A percentile compares a stretch with the other conserved stretches of the same genome.
phyloP scores from a whole-genome alignment of 1,139 yeast species.

The Hansenula sp. region DNA sequence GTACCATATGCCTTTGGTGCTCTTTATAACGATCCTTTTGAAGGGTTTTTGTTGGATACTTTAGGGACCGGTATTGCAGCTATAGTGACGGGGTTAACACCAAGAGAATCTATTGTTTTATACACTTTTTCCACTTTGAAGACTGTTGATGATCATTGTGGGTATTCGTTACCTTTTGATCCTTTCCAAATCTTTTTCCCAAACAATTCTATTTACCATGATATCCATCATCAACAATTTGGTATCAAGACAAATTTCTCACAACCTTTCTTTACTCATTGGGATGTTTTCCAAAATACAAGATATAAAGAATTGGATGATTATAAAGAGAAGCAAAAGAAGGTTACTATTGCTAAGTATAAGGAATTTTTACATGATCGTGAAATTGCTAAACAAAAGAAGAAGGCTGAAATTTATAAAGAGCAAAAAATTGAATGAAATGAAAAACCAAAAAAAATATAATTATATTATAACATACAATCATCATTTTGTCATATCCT shows the following conservation, averaged over 20 bases:
- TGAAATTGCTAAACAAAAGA: conserved; percentile 23
- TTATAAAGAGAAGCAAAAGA: conserved; percentile 52
- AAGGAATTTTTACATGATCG: conserved; percentile 54
- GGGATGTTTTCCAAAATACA: conserved; percentile 78
- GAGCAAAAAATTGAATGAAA: background rate
- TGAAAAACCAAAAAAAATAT: too few relatives aligned
- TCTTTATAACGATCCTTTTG: conserved; percentile 86
- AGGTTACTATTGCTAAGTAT: conserved; percentile 59
- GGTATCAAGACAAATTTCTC: conserved; percentile 91
- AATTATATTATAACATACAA: background rate
- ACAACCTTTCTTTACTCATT: conserved; percentile 94
- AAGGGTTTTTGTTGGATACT: conserved; percentile 90
- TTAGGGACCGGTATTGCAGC: conserved; percentile 86
- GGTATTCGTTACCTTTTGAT: conserved; percentile 88
- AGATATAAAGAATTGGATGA: conserved; percentile 65
- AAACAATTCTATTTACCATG: conserved; percentile 93
- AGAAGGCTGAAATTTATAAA: conserved; percentile 15
- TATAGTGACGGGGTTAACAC: conserved; percentile 55
- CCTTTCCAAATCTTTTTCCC: conserved; percentile 88
- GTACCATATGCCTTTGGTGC: conserved; percentile 98
- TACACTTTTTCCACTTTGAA: conserved; percentile 89
- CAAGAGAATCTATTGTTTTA: conserved; percentile 71
- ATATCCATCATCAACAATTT: conserved; percentile 94
- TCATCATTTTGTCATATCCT: background rate
- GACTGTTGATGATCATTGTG: conserved; percentile 98